Percentiles rank a stretch among this genome's conserved stretches.
Conservation (phyloP, 495 filamentous ascomycete genomes). For the Sordaria brevicollis region DNA sequence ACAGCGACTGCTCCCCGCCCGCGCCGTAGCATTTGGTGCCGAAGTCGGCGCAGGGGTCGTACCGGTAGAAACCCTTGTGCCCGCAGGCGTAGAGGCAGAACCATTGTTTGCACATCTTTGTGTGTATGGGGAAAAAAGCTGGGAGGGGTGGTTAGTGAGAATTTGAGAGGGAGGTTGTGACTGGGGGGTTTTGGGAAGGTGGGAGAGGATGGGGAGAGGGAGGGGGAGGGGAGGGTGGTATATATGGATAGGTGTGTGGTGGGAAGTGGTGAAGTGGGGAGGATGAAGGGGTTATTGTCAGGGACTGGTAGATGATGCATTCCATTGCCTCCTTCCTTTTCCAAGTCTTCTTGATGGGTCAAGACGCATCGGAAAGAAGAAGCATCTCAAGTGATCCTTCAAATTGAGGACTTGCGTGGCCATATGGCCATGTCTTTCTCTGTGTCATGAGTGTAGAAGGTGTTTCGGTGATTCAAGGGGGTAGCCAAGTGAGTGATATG, state of each 20-base stretch:
- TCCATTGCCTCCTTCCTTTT: no score
- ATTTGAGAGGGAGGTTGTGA: background rate
- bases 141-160: background rate
- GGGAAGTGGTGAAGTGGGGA: background rate
- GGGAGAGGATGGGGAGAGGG: no score
- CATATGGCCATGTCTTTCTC: background rate
- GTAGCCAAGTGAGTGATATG: background rate
- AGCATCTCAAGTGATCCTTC: background rate
- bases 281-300: background rate
- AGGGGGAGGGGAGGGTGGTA: no score
- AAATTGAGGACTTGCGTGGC: background rate
- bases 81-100: constrained; percentile 20
- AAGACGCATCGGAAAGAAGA: background rate
- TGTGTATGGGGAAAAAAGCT: no score
- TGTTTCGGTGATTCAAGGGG: background rate
- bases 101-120: constrained; percentile 14
- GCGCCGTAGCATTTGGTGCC: constrained; percentile 14
- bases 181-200: no score
- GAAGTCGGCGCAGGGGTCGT: constrained; percentile 15
- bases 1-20: constrained; percentile 4
- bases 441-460: background rate
- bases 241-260: background rate
- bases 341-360: background rate
- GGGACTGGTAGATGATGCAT: no score
- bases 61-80: constrained; percentile 15